Evolutionary conservation across 176 grass and related monocot species (phyloP), one percentile per base, ranked within the genome.

Genomic region (Pontederia paniculata): DNA sequence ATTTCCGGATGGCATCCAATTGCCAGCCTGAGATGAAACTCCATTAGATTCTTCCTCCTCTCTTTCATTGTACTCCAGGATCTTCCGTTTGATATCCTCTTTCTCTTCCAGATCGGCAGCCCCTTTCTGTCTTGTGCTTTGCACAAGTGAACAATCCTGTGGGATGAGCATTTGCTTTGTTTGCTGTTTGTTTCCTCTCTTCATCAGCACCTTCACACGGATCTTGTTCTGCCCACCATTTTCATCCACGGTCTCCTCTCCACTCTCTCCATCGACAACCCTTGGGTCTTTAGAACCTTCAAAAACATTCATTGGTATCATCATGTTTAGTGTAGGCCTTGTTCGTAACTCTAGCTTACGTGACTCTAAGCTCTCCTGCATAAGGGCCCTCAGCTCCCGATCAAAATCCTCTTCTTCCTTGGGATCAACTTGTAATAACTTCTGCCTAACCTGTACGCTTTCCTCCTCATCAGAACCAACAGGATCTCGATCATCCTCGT

Each of bases 341-440:
- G 81, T 62, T 70, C 87, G 83, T 48, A 89, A 66, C 72, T 98
- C 94, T 13, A 80, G 77, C 62, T 88, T 98, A 4, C 87, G 83
- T 21, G 83, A 91, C 12, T 98, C 94, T 75, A 98, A 68, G 22
- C 94, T 98, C 70, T 98, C 94, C 73, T 98, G 94, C 67, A 93
- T 66, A 71, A 98, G 77, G 47, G 94, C 74, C 75, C 85, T 91
- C 69, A 93, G 62, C 65, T 98, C 86, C 25, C 83, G 80, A 44
- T 98, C 94, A 57, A 98, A 98, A 65, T 98, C 94, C 70, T 91
- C 94, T 74, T 82, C 81, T 70, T 93, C 94, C 66, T 89, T 84
- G 18, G 73, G 87, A 88, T 98, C 87, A 74, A 98, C 58, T 58
- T 88, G 71, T 58, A 84, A 60, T 2, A 83, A 63, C 68, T 98